phyloP scores from a whole-genome alignment of 352 stramenopile genomes.

The Phytophthora palmivora region DNA sequence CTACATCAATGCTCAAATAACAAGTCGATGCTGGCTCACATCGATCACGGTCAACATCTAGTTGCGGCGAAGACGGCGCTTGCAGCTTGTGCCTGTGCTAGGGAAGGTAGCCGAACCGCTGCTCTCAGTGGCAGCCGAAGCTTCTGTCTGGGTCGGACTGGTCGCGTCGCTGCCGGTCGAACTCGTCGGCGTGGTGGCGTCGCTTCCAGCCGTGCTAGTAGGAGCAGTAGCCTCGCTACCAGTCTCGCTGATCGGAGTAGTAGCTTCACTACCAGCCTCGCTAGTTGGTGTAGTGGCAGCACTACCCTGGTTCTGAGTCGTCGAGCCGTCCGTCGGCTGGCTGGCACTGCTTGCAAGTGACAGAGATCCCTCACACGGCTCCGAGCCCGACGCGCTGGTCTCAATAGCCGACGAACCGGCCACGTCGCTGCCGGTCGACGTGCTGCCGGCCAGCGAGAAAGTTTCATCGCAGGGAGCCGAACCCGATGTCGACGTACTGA shows the following conservation, averaged over 20 bases:
- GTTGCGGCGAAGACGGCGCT: slow-evolving; percentile 32
- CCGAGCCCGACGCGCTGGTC: slow-evolving; percentile 24
- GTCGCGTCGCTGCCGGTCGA: slow-evolving; percentile 18
- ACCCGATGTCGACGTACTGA: slow-evolving; percentile 14
- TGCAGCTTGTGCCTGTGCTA: slow-evolving; percentile 35
- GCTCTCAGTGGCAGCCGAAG: slow-evolving; percentile 14
- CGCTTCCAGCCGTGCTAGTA: slow-evolving; percentile 13
- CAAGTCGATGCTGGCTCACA: not conserved
- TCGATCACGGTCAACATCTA: slow-evolving; percentile 21
- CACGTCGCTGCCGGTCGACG: slow-evolving; percentile 21
- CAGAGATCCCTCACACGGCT: slow-evolving; percentile 28
- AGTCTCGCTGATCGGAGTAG: slow-evolving; percentile 13
- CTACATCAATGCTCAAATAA: slow-evolving; percentile 13
- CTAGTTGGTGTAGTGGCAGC: too few species aligned
- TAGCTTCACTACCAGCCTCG: too few species aligned
- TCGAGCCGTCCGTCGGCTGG: slow-evolving; percentile 7
- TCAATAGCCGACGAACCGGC: slow-evolving; percentile 22
- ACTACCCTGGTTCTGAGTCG: slow-evolving; percentile 12
- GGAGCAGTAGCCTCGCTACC: slow-evolving; percentile 16
- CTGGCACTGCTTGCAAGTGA: slow-evolving; percentile 20
- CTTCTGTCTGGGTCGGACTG: slow-evolving; percentile 18
- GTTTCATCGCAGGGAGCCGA: slow-evolving; percentile 14
- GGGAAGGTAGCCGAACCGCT: slow-evolving; percentile 25
- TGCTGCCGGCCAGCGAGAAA: slow-evolving; percentile 6
- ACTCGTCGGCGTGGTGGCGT: slow-evolving; percentile 14